Evolutionary conservation across 352 stramenopile species (phyloP).

Genomic region (Phytophthora podocarpi): DNA sequence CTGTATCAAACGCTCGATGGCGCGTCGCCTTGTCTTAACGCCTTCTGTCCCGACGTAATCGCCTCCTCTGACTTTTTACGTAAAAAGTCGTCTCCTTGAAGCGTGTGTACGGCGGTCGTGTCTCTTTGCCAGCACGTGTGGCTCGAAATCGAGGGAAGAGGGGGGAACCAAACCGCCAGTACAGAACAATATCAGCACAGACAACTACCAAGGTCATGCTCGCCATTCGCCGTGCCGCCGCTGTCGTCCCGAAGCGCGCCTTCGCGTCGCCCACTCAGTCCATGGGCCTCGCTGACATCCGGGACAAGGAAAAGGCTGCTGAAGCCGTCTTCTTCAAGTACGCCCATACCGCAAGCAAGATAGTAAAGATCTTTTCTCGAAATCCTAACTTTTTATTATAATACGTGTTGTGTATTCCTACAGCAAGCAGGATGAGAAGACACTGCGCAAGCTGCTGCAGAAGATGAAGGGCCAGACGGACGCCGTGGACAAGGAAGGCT

Average conservation of each 20-base stretch:
- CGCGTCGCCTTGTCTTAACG: too few relatives aligned
- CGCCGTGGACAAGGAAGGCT: conserved; percentile 56
- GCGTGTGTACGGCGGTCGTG: conserved; percentile 23
- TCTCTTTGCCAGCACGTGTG: conserved; percentile 22
- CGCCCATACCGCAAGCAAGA: conserved; percentile 17
- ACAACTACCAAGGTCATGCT: conserved; percentile 52
- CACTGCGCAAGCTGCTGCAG: conserved; percentile 85
- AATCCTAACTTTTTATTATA: conserved; percentile 13
- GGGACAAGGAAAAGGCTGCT: conserved; percentile 79
- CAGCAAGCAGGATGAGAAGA: conserved; percentile 89
- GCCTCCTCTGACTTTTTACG: conserved; percentile 25
- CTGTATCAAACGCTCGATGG: too few relatives aligned
- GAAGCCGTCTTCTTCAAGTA: conserved; percentile 89
- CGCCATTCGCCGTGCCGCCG: conserved; percentile 57
- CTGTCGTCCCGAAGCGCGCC: conserved; percentile 51
- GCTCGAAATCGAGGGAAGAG: conserved; percentile 11
- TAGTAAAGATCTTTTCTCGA: neutral
- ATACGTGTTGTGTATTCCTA: neutral
- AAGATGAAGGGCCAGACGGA: conserved; percentile 89
- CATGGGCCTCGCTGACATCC: conserved; percentile 54
- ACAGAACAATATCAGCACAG: conserved; percentile 18
- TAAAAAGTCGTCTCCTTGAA: conserved; percentile 36
- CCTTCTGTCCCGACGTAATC: conserved; percentile 6
- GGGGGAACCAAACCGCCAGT: conserved; percentile 20
- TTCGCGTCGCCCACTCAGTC: conserved; percentile 53